Evolutionary conservation across 2,329 filamentous ascomycete species (phyloP), one percentile per base, ranked within the genome.

Genomic region (Fusarium tricinctum): DNA sequence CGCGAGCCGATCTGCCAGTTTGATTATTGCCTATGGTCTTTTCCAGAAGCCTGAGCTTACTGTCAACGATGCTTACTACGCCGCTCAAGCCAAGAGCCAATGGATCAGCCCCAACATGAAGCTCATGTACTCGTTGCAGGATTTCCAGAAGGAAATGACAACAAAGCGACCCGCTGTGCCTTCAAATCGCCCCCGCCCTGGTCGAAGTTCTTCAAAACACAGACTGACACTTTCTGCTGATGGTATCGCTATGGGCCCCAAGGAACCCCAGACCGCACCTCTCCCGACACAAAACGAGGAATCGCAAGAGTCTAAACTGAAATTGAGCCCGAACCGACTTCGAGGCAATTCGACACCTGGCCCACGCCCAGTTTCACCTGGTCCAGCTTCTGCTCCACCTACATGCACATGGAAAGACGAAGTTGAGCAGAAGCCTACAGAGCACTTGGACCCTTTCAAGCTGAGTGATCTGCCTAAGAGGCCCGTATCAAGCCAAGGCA

Each of bases 51-150:
- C 92, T 3, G 85, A 89, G 8, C 81, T 93, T 73, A 92, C 86
- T 70, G 92, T 95, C 53, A 94, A 95, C 74, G 92, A 95, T 76
- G 92, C 92, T 4, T 96, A 96, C 76, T 89, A 93, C 75, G 86
- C 89, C 4, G 92, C 93, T 4, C 93, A 97, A 79, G 85, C 88
- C 54, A 91, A 91, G 80, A 96, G 92, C 78, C 89, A 86, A 74
- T 97, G 93, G 92, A 95, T 97, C 72, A 94, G 92, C 60, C 92
- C 92, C 0, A 97, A 97, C 78, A 97, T 97, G 93, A 92, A 92
- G 70, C 84, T 97, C 70, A 94, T 97, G 85, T 96, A 96, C 84
- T 94, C 93, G 70, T 82, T 97, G 47, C 92, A 94, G 77, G 92
- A 95, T 74, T 95, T 94, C 75, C 88, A 90, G 70, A 90, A 90